Conservation (phyloP, 2,329 filamentous ascomycete species). For the Aureobasidium sp. region DNA sequence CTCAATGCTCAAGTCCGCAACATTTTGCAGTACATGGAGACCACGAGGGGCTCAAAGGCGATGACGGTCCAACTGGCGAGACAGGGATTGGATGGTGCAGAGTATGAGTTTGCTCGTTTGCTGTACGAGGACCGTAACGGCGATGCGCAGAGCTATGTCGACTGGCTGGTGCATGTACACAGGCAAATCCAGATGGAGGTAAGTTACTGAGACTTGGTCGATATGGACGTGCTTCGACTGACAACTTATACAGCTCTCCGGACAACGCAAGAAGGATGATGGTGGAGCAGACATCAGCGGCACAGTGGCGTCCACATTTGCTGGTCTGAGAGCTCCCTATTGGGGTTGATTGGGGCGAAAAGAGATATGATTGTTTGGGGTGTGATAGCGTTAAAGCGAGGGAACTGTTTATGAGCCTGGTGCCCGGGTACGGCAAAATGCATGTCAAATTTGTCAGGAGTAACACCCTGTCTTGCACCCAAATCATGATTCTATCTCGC, state of each 20-base stretch:
- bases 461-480: background rate
- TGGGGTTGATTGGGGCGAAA: background rate
- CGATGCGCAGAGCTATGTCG: constrained; percentile 94
- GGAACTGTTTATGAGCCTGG: background rate
- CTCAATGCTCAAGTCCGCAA: constrained; percentile 93
- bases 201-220: constrained; percentile 16
- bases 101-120: constrained; percentile 90
- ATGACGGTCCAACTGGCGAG: constrained; percentile 82
- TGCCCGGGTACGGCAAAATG: background rate
- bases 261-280: constrained; percentile 63
- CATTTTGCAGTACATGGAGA: constrained; percentile 76
- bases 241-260: constrained; percentile 39
- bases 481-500: too few species aligned
- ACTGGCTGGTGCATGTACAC: constrained; percentile 95
- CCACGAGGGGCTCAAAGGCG: constrained; percentile 74
- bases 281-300: constrained; percentile 18
- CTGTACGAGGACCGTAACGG: constrained; percentile 94
- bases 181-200: constrained; percentile 81
- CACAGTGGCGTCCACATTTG: constrained; percentile 25
- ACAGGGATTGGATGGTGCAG: constrained; percentile 86
- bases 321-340: constrained; percentile 27
- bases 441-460: background rate
- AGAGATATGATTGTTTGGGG: background rate
- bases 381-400: constrained; percentile 12
- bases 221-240: constrained; percentile 1